phyloP scores from a whole-genome alignment of 2,329 filamentous ascomycete genomes.

The Calonectria henricotiae region DNA sequence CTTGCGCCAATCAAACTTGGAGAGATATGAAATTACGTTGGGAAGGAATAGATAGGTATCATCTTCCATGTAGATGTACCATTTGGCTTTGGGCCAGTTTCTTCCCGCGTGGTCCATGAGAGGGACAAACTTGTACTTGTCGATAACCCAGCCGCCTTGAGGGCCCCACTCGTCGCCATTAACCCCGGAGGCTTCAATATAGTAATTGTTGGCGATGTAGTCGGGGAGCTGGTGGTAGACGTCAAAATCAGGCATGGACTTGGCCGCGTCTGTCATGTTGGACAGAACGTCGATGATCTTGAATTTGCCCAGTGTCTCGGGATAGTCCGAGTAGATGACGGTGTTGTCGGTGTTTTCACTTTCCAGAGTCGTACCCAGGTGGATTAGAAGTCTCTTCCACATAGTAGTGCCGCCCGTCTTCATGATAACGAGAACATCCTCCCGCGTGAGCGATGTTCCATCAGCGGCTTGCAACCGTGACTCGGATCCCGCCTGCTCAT shows the following conservation, averaged over 20 bases:
- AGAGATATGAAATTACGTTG: slow-evolving; percentile 42
- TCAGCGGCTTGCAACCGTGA: no score
- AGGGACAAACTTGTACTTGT: slow-evolving; percentile 53
- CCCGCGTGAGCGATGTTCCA: slow-evolving; percentile 24
- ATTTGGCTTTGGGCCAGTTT: slow-evolving; percentile 49
- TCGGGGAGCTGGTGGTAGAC: slow-evolving; percentile 49
- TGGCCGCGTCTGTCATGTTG: slow-evolving; percentile 45
- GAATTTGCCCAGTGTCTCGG: slow-evolving; percentile 45
- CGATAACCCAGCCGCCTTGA: slow-evolving; percentile 49
- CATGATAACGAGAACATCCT: slow-evolving; percentile 50
- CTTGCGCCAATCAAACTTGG: slow-evolving; percentile 44
- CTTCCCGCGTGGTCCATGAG: slow-evolving; percentile 49
- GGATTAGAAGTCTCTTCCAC: slow-evolving; percentile 50
- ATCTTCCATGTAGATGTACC: slow-evolving; percentile 53
- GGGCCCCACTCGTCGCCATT: slow-evolving; percentile 51
- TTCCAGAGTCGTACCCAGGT: slow-evolving; percentile 45
- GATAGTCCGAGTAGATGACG: slow-evolving; percentile 50
- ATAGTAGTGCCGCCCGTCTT: slow-evolving; percentile 51
- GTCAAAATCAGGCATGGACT: slow-evolving; percentile 45
- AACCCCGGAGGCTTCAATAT: slow-evolving; percentile 46
- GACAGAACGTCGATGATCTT: slow-evolving; percentile 46
- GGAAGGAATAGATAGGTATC: slow-evolving; percentile 50
- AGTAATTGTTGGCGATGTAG: slow-evolving; percentile 49
- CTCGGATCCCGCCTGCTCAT: background rate
- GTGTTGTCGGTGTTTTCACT: slow-evolving; percentile 40